Evolutionary conservation across 1,139 yeast species (phyloP), one percentile per base, ranked within the genome.

Genomic region (Hansenula lynferdii): DNA sequence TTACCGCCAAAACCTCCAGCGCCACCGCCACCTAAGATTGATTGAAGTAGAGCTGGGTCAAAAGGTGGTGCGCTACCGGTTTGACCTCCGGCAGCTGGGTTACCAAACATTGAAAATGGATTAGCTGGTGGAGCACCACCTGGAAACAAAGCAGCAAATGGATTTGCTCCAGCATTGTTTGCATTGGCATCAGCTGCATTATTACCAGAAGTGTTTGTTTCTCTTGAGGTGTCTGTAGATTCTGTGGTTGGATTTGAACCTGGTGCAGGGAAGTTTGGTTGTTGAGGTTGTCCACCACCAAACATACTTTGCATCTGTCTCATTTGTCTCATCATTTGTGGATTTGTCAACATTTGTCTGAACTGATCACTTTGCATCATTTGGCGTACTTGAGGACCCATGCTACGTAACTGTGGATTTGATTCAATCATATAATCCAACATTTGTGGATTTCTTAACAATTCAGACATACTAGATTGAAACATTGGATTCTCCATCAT

Each of bases 321-420:
- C 78, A 85, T 80, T 42, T 80, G 78, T 56, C 96, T 76, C 74
- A 90, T 69, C 75, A 82, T 74, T 49, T 84, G 86, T 3, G 97
- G 96, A 60, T 89, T 85, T 24, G 86, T 70, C 58, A 90, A 56
- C 89, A 89, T 85, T 54, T 82, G 82, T 61, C 96, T 77, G 60
- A 90, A 80, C 55, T 78, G 74, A 7, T 94, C 96, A 56, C 83
- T 80, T 59, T 84, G 95, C 54, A 92, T 64, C 82, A 89, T 73
- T 56, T 85, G 79, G 54, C 97, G 77, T 15, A 84, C 92, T 56
- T 85, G 89, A 8, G 96, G 96, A 11, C 95, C 95, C 87, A 87
- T 77, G 5, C 80, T 77, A 49, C 94, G 75, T 56, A 87, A 67
- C 57, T 83, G 89, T 6, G 97, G 96, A 49, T 85, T 79, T 51